Evolutionary conservation across 169 alveolate species (phyloP).

Genomic region (Plasmodium cynomolgi): DNA sequence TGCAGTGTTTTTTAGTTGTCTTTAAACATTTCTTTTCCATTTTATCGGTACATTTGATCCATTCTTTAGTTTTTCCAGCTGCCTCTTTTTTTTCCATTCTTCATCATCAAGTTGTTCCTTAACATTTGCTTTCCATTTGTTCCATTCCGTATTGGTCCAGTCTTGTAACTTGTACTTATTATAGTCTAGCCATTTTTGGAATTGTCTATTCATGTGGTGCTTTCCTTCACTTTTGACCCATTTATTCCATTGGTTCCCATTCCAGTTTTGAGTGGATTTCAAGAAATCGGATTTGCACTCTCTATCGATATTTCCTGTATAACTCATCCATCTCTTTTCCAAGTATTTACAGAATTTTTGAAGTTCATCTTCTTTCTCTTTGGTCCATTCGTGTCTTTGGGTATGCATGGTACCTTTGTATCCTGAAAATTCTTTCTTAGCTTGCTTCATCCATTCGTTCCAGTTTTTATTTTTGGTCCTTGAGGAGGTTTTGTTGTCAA

Average conservation of each 20-base stretch:
- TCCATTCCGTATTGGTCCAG: conserved; percentile 7
- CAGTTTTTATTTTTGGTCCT: background rate
- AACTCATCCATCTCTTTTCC: background rate
- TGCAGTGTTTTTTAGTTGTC: background rate
- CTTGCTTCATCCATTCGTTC: background rate
- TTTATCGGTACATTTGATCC: background rate
- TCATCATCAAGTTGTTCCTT: background rate
- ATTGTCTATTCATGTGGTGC: conserved; percentile 1
- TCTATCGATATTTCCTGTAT: conserved; percentile 5
- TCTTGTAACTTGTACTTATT: background rate
- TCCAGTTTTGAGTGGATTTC: background rate
- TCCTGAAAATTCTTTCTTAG: background rate
- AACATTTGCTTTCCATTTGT: background rate
- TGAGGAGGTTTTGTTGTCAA: background rate
- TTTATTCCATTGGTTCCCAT: background rate
- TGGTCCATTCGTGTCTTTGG: background rate
- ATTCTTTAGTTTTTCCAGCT: background rate
- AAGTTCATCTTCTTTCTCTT: background rate
- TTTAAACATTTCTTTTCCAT: background rate
- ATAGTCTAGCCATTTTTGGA: conserved; percentile 7
- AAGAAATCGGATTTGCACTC: background rate
- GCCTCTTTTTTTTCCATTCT: background rate
- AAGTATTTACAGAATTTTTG: conserved; percentile 4
- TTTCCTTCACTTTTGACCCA: conserved; percentile 9
- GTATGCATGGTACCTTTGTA: background rate